Base-by-base conservation (phyloP, 2,329 filamentous ascomycete species). In the Diaporthe velutina region DNA sequence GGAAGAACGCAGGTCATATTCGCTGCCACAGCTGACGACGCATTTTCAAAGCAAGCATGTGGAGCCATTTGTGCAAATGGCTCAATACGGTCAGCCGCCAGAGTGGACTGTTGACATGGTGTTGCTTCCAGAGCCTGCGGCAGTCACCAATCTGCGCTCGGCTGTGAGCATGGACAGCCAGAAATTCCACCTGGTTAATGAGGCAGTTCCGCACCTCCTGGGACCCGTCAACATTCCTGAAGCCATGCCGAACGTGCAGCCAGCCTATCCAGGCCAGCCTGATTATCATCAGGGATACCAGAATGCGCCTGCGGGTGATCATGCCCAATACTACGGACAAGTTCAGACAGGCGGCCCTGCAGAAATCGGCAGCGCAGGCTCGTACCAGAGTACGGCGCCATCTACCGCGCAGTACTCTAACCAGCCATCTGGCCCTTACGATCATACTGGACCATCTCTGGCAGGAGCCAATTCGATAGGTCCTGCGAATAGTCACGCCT, bases 21-120 rank as follows among this genome's bases (percentile, higher is more conserved):
- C 89, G n/a, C 83, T 93, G 22, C 87, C 90, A 38, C 87, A 89
- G 70, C 87, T 94, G 73, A 88, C 90, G 76, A 89, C 88, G 73
- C 88, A 92, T 77, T 91, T 91, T 73, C 88, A 91, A 52, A 79
- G 79, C 64, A 80, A 80, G 28, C 88, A 89, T 76, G 71, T 84
- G 28, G 79, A 83, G 66, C 80, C 79, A 17, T 78, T 79, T 48
- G 77, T 76, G 73, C 60, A 55, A 58, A 76, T 77, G 57, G 79
- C 72, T 61, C 77, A 74, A 58, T 70, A 77, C n/a, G 74, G 73
- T 7, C 75, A 78, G 10, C 75, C 79, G 19, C 74, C 84, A 48
- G 83, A 88, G 76, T 90, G 88, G 87, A 81, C 83, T 28, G 78
- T 81, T 8, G 83, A 88, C 52, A 89, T 89, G 87, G 80, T 90